A percentile compares a stretch with the other conserved stretches of the same genome.
phyloP scores from a whole-genome alignment of 768 basidiomycete species.

The Psilocybe subaeruginosa region DNA sequence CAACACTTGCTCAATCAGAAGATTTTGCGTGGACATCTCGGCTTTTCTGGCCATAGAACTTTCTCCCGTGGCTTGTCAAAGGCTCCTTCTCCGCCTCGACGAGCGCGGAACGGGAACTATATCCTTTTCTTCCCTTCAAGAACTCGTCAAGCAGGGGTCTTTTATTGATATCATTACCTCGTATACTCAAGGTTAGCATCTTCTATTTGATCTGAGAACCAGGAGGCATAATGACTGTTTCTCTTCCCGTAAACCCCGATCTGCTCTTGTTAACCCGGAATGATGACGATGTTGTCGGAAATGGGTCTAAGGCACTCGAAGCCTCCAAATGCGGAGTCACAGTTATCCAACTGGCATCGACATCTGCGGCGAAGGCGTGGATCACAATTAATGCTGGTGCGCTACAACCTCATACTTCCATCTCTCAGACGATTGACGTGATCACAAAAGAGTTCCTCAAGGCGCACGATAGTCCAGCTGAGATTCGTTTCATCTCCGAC shows the following conservation, averaged over 20 bases:
- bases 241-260: background rate
- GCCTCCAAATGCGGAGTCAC: background rate
- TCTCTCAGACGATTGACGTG: background rate
- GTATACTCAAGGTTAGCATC: background rate
- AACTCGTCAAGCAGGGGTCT: background rate
- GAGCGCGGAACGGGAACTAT: background rate
- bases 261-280: background rate
- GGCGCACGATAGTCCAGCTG: conserved; percentile 9
- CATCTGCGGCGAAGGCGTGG: background rate
- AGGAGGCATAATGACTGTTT: background rate
- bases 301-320: background rate
- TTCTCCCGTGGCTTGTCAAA: background rate
- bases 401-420: background rate
- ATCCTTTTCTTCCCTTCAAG: background rate
- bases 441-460: conserved; percentile 6
- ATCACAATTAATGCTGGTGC: background rate
- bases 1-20: background rate
- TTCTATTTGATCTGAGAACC: no score
- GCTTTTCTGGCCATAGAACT: background rate
- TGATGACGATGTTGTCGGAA: background rate
- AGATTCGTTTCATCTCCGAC: conserved; percentile 16
- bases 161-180: background rate
- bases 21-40: background rate
- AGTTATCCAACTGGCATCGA: conserved; percentile 6
- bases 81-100: background rate